phyloP scores from a whole-genome alignment of 2,329 filamentous ascomycete genomes.

The Paramyrothecium roridum region DNA sequence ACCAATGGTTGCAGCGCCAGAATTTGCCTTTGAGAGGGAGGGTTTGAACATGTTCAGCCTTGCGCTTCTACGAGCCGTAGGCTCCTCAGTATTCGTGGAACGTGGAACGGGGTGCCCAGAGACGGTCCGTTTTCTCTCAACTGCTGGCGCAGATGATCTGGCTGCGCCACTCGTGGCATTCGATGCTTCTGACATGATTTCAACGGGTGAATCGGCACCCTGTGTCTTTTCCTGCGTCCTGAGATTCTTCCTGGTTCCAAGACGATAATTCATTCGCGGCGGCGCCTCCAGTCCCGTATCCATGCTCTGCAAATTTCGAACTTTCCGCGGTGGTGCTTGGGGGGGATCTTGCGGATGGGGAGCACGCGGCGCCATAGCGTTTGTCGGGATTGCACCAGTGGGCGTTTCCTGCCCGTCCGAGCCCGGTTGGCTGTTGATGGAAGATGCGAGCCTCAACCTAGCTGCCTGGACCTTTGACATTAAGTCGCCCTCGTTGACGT shows the following conservation, averaged over 20 bases:
- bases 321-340: conserved; percentile 50
- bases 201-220: conserved; percentile 27
- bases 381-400: conserved; percentile 17
- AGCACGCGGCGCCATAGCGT: conserved; percentile 17
- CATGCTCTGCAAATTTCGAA: conserved; percentile 48
- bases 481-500: conserved; percentile 50
- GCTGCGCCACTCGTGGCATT: conserved; percentile 25
- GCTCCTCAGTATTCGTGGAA: conserved; percentile 55
- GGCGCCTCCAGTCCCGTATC: conserved; percentile 56
- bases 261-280: conserved; percentile 60
- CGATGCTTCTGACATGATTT: conserved; percentile 39
- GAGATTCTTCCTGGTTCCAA: conserved; percentile 40
- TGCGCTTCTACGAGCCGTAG: conserved; percentile 63
- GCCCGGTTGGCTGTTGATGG: conserved; percentile 32
- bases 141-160: conserved; percentile 37
- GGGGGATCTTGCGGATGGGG: conserved; percentile 39
- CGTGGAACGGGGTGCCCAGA: conserved; percentile 71
- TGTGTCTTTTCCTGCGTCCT: conserved; percentile 30
- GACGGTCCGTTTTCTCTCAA: conserved; percentile 84
- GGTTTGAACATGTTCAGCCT: conserved; percentile 68
- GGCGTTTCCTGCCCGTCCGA: conserved; percentile 64
- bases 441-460: conserved; percentile 40
- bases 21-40: conserved; percentile 59
- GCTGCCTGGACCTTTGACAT: conserved; percentile 53
- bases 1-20: conserved; percentile 53